phyloP scores from a whole-genome alignment of 768 basidiomycete genomes.

The Kwoniella bestiolae region DNA sequence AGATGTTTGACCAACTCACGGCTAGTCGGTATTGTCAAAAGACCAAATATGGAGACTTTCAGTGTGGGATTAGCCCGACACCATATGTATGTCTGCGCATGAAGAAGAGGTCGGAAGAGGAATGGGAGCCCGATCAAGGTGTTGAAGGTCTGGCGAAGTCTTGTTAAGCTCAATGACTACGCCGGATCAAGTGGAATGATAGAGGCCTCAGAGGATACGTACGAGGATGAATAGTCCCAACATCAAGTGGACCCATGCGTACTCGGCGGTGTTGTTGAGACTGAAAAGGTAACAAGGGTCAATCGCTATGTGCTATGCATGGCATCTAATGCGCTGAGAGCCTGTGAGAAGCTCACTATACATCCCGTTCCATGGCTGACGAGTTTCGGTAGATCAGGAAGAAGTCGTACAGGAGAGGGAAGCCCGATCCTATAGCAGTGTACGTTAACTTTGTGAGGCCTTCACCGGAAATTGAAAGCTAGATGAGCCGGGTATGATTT shows the following conservation, averaged over 20 bases:
- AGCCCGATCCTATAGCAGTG: conserved; percentile 40
- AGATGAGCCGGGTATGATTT: too few species aligned
- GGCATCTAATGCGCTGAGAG: neutral
- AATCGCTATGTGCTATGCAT: too few species aligned
- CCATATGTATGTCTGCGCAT: conserved; percentile 57
- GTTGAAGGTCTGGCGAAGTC: conserved; percentile 42
- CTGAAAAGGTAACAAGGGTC: conserved; percentile 18
- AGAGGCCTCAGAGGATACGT: conserved; percentile 13
- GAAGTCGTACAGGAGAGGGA: conserved; percentile 55
- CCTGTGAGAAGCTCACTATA: too few species aligned
- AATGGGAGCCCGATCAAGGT: conserved; percentile 47
- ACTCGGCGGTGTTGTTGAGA: conserved; percentile 46
- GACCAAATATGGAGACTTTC: conserved; percentile 55
- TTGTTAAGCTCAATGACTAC: neutral
- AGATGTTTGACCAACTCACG: too few species aligned
- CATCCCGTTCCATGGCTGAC: conserved; percentile 47
- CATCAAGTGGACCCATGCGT: conserved; percentile 54
- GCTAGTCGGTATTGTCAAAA: conserved; percentile 54
- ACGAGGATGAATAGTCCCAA: conserved; percentile 46
- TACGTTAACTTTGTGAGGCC: neutral
- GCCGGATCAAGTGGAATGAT: neutral
- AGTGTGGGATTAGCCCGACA: conserved; percentile 54
- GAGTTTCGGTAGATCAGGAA: conserved; percentile 57
- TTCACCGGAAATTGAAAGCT: too few species aligned
- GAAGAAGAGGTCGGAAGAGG: conserved; percentile 54